A percentile compares a stretch with the other conserved stretches of the same genome.
phyloP scores from a whole-genome alignment of 495 filamentous ascomycete genomes.

The Neurospora intermedia region DNA sequence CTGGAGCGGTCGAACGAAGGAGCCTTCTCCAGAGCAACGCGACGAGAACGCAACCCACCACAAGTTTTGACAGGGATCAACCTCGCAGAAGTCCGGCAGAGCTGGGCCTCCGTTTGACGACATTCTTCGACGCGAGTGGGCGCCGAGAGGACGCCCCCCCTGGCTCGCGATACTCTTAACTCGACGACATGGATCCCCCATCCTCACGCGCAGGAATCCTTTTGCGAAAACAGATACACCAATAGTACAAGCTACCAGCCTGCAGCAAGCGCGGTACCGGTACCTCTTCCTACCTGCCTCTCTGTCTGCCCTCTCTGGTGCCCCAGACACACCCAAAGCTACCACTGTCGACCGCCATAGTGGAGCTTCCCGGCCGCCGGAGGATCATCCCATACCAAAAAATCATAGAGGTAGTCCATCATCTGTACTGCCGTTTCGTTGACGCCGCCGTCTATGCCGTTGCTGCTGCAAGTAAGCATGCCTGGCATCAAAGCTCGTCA shows the following conservation, averaged over 20 bases:
- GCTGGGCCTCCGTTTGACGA: slow-evolving; percentile 18
- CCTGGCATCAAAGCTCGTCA: neutral
- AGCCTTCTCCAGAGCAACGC: slow-evolving; percentile 5
- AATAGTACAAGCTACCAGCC: neutral
- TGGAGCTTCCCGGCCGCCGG: neutral
- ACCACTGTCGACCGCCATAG: slow-evolving; percentile 3
- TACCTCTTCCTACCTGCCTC: slow-evolving; percentile 9
- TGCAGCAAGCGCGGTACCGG: slow-evolving; percentile 15
- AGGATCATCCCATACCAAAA: neutral
- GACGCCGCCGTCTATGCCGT: neutral
- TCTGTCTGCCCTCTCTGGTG: neutral
- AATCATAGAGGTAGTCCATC: neutral
- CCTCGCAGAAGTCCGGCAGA: slow-evolving; percentile 13
- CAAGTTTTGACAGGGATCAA: slow-evolving; percentile 25
- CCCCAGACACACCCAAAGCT: slow-evolving; percentile 9
- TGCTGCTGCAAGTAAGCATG: neutral
- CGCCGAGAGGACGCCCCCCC: neutral
- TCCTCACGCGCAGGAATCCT: slow-evolving; percentile 11
- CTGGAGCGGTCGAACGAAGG: slow-evolving; percentile 16
- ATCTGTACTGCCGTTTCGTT: neutral
- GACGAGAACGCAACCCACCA: slow-evolving; percentile 12
- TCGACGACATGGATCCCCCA: slow-evolving; percentile 26
- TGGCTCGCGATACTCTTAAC: slow-evolving; percentile 7
- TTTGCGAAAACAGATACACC: slow-evolving; percentile 21
- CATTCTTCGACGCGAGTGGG: slow-evolving; percentile 17